Evolutionary conservation across 306 rosid species (phyloP).

Genomic region (Lotus japonicus): DNA sequence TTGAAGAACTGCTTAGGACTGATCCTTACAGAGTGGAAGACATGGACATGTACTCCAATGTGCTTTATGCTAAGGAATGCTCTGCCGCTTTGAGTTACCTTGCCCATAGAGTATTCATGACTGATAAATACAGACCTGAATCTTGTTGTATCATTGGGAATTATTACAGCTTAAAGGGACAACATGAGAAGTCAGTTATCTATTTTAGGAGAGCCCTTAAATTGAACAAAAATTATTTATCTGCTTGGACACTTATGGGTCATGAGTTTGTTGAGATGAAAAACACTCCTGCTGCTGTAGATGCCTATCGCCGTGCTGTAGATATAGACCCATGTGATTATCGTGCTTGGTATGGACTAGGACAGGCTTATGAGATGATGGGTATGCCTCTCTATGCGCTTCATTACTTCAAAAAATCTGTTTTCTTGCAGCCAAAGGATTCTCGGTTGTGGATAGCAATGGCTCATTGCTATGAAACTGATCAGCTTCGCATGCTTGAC

Average conservation of each 20-base stretch:
- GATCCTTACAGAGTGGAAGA: conserved; percentile 97
- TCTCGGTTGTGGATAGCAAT: conserved; percentile 96
- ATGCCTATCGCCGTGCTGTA: conserved; percentile 94
- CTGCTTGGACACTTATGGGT: conserved; percentile 99
- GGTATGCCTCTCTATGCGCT: conserved; percentile 91
- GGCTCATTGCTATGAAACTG: conserved; percentile 88
- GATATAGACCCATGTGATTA: conserved; percentile 83
- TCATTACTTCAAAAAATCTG: conserved; percentile 87
- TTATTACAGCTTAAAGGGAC: conserved; percentile 94
- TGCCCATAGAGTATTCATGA: conserved; percentile 90
- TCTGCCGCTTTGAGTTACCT: conserved; percentile 86
- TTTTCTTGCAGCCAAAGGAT: conserved; percentile 87
- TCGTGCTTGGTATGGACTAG: conserved; percentile 99
- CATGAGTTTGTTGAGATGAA: conserved; percentile 99
- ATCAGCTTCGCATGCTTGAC: conserved; percentile 79
- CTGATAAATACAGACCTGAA: conserved; percentile 96
- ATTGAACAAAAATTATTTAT: conserved; percentile 80
- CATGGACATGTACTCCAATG: conserved; percentile 99
- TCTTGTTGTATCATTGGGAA: conserved; percentile 97
- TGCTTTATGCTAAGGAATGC: conserved; percentile 87
- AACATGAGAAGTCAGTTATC: conserved; percentile 88
- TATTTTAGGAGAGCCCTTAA: conserved; percentile 95
- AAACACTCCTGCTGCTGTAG: conserved; percentile 95
- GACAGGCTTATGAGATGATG: conserved; percentile 99
- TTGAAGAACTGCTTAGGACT: conserved; percentile 85